Evolutionary conservation across 2,329 filamentous ascomycete genomes (phyloP).

Genomic region (Pseudogymnoascus sp.): DNA sequence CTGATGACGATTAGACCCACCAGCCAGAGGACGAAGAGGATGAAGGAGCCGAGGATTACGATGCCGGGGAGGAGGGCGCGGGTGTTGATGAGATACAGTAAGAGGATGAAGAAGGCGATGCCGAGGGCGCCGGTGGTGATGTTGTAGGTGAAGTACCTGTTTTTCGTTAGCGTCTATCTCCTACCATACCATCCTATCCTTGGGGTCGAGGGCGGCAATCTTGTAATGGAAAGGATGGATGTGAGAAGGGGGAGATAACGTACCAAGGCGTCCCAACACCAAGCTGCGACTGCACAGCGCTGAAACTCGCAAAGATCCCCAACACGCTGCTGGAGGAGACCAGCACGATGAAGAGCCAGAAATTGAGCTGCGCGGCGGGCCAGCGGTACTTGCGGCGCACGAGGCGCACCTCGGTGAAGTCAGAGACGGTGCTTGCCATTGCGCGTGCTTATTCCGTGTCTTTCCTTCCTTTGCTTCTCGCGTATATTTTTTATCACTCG

Average conservation of each 20-base stretch:
- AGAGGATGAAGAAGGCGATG: constrained; percentile 56
- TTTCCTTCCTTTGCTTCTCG: too few species aligned
- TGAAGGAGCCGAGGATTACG: constrained; percentile 56
- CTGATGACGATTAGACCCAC: constrained; percentile 55
- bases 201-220: too few species aligned
- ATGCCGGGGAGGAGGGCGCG: constrained; percentile 56
- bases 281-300: constrained; percentile 50
- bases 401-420: constrained; percentile 5
- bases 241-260: constrained; percentile 20
- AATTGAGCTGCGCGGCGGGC: constrained; percentile 58
- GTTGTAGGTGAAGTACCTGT: constrained; percentile 61
- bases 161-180: not conserved
- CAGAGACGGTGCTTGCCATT: constrained; percentile 6
- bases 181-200: not conserved
- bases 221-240: not conserved
- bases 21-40: constrained; percentile 61
- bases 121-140: constrained; percentile 51
- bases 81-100: constrained; percentile 55
- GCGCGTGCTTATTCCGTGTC: not conserved
- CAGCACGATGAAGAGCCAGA: constrained; percentile 61
- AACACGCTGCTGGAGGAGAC: constrained; percentile 50
- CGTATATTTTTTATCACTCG: not conserved
- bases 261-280: constrained; percentile 52
- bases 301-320: constrained; percentile 53
- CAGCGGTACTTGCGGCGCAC: constrained; percentile 46